These are phyloP conservation scores for Aspergillus haitiensis DNA, from an alignment of 495 filamentous ascomycete genomes.

Conservation along the genomic window DNA sequence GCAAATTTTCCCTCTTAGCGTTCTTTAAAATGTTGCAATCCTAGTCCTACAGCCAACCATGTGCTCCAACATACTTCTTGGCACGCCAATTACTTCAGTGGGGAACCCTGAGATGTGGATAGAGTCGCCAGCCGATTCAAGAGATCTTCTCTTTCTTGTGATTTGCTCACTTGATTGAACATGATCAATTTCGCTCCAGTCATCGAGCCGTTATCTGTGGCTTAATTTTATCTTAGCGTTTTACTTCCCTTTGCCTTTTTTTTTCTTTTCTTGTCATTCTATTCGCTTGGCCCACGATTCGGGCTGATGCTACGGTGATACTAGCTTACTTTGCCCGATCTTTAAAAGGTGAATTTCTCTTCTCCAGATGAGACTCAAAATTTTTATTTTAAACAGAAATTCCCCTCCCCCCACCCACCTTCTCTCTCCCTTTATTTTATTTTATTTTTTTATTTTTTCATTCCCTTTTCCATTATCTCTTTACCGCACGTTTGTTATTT, in stretches of 20 bases:
- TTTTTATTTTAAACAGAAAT: not conserved
- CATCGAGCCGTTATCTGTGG: not conserved
- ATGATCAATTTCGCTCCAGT: not conserved
- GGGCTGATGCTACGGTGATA: conserved; percentile 10
- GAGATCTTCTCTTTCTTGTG: conserved; percentile 4
- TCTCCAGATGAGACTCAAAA: not conserved
- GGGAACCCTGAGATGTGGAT: conserved; percentile 12
- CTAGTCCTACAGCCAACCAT: not conserved
- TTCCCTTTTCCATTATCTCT: conserved; percentile 5
- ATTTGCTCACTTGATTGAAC: conserved; percentile 8
- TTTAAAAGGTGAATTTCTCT: not conserved
- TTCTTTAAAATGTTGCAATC: not conserved
- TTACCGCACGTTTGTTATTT: not conserved
- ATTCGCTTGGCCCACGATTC: not conserved
- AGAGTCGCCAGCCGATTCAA: conserved; percentile 8
- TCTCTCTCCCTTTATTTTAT: conserved; percentile 7
- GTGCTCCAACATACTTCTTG: not conserved
- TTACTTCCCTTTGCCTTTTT: not conserved
- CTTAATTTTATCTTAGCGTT: not conserved
- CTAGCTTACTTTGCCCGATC: not conserved
- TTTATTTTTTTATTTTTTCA: conserved; percentile 7
- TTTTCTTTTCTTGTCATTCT: not conserved
- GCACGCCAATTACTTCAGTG: conserved; percentile 1
- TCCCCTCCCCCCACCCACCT: not conserved
- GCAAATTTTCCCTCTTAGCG: not conserved